phyloP scores from a whole-genome alignment of 2,329 filamentous ascomycete genomes.

The Arthroderma uncinatum region DNA sequence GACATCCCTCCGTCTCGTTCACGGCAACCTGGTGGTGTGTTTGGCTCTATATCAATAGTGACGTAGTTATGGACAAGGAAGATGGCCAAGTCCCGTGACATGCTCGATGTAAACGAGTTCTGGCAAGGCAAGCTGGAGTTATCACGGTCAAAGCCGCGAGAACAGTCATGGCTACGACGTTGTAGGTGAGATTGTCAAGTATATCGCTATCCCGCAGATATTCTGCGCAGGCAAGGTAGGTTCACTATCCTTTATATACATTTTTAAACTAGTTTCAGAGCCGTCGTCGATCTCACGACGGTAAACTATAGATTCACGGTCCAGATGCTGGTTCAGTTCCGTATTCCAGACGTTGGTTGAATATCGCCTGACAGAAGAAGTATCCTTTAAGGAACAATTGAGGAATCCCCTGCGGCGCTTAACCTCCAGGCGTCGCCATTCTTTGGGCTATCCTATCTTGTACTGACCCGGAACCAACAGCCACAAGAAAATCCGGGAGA shows the following conservation, averaged over 20 bases:
- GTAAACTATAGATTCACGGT: conserved; percentile 20
- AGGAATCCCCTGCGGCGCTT: conserved; percentile 20
- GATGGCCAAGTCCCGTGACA: conserved; percentile 28
- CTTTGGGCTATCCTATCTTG: neutral
- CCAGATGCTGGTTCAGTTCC: conserved; percentile 32
- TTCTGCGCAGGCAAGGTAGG: neutral
- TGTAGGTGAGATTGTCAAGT: conserved; percentile 22
- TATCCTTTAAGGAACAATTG: conserved; percentile 27
- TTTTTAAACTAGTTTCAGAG: neutral
- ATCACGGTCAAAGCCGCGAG: neutral
- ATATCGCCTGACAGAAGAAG: conserved; percentile 21
- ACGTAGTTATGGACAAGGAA: too few species aligned
- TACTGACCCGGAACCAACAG: neutral
- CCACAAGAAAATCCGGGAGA: neutral
- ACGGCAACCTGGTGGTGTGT: too few species aligned
- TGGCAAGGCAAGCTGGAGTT: neutral
- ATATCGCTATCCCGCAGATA: neutral
- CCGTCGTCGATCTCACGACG: neutral
- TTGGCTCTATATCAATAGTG: too few species aligned
- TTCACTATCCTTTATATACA: neutral
- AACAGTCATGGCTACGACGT: conserved; percentile 18
- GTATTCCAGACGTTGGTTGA: conserved; percentile 33
- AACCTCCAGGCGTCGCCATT: neutral
- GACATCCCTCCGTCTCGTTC: too few species aligned
- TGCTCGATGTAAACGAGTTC: too few species aligned